These are phyloP conservation scores for Clonostachys solani DNA, from an alignment of 2,329 filamentous ascomycete genomes.

Conservation along the genomic window DNA sequence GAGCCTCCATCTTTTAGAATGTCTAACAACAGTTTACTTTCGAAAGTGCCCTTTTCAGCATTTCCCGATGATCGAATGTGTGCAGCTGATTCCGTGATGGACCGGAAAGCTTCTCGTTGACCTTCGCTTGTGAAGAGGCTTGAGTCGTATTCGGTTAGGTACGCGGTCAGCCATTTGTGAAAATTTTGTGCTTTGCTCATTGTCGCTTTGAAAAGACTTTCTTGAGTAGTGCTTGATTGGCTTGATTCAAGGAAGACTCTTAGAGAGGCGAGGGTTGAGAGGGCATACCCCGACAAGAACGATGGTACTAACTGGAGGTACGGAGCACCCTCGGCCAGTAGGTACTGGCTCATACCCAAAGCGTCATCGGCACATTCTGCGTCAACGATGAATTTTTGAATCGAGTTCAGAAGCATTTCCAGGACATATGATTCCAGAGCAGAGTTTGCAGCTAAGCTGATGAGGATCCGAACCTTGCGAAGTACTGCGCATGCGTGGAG, in stretches of 20 bases:
- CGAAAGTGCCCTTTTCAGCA: conserved; percentile 64
- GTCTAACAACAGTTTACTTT: conserved; percentile 75
- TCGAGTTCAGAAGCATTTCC: conserved; percentile 82
- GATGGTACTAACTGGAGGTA: conserved; percentile 64
- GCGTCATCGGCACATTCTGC: conserved; percentile 87
- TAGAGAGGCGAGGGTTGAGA: conserved; percentile 77
- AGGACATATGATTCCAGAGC: conserved; percentile 78
- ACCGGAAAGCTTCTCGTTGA: conserved; percentile 55
- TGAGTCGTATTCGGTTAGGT: conserved; percentile 60
- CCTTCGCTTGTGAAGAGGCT: conserved; percentile 40
- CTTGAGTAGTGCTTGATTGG: conserved; percentile 78
- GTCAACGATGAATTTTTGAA: conserved; percentile 76
- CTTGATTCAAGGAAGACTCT: conserved; percentile 70
- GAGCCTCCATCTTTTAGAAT: conserved; percentile 70
- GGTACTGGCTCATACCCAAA: conserved; percentile 79
- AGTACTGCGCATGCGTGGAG: conserved; percentile 83
- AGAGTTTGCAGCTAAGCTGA: conserved; percentile 70
- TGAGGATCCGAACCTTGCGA: conserved; percentile 76
- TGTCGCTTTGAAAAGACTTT: conserved; percentile 75
- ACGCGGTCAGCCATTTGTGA: conserved; percentile 71
- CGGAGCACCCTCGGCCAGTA: conserved; percentile 62
- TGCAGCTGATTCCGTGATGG: conserved; percentile 66
- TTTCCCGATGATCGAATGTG: conserved; percentile 65
- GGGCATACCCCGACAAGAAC: conserved; percentile 75
- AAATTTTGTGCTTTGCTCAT: conserved; percentile 73